A percentile compares a stretch with the other conserved stretches of the same genome.
Evolutionary conservation across 805 yeast species (phyloP).

Genomic region (Debaryomyces tyrocola): DNA sequence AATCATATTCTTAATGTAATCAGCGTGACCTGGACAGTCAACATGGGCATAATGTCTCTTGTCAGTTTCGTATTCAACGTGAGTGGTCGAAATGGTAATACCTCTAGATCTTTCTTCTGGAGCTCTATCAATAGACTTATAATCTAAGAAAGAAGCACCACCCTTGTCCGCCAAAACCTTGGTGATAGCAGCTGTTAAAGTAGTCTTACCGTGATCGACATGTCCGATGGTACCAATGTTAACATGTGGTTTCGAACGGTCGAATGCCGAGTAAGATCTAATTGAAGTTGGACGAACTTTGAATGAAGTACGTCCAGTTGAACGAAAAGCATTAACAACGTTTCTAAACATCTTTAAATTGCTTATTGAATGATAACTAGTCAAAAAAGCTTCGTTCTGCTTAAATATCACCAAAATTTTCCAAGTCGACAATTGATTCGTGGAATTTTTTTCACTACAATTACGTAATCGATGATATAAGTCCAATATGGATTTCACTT

Average conservation of each 20-base stretch:
- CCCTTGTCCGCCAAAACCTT: constrained; percentile 86
- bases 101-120: constrained; percentile 99
- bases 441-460: not conserved
- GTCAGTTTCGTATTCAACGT: constrained; percentile 93
- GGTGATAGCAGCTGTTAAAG: constrained; percentile 97
- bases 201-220: constrained; percentile 98
- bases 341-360: constrained; percentile 26
- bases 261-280: constrained; percentile 68
- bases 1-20: constrained; percentile 98
- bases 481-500: too few relatives aligned
- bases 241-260: constrained; percentile 94
- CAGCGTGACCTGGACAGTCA: constrained; percentile 99
- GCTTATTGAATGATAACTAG: not conserved
- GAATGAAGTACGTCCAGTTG: constrained; percentile 20
- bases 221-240: constrained; percentile 98
- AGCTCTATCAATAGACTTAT: constrained; percentile 91
- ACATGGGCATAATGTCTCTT: constrained; percentile 97
- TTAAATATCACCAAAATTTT: not conserved
- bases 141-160: constrained; percentile 92
- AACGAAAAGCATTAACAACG: constrained; percentile 28
- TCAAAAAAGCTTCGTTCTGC: constrained; percentile 1
- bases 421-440: not conserved
- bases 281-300: constrained; percentile 28
- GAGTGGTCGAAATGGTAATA: constrained; percentile 97
- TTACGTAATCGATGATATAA: too few relatives aligned